Evolutionary conservation across 148 eudicot species (phyloP).

Genomic region (Vaccinium vitisidaea): DNA sequence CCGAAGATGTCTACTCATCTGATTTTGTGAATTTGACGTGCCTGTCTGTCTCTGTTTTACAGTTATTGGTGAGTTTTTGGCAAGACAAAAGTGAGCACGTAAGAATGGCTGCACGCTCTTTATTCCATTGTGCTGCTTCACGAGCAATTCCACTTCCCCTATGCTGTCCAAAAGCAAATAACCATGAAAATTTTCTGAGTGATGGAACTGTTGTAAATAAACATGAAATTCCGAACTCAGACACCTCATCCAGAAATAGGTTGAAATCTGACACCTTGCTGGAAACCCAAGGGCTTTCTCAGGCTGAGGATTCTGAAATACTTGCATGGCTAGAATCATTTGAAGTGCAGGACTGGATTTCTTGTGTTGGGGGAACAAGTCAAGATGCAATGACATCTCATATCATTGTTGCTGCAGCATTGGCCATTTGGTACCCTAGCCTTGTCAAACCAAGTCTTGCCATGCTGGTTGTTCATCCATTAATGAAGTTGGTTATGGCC

Average conservation of each 20-base stretch:
- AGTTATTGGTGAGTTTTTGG: conserved; percentile 97
- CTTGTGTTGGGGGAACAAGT: conserved; percentile 91
- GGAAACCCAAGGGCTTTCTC: conserved; percentile 30
- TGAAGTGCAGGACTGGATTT: conserved; percentile 92
- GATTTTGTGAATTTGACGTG: conserved; percentile 8
- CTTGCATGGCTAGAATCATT: conserved; percentile 81
- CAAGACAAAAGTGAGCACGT: conserved; percentile 93
- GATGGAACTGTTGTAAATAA: conserved; percentile 28
- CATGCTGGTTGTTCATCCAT: conserved; percentile 66
- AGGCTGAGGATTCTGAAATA: conserved; percentile 49
- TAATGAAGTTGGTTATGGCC: conserved; percentile 86
- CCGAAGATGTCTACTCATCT: neutral
- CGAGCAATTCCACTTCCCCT: conserved; percentile 84
- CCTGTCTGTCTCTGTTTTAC: conserved; percentile 24
- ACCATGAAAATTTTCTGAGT: conserved; percentile 20
- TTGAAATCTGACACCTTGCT: conserved; percentile 23
- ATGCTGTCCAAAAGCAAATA: conserved; percentile 39
- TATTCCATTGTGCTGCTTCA: conserved; percentile 98
- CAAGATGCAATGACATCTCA: conserved; percentile 98
- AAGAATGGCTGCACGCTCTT: conserved; percentile 88
- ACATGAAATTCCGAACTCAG: conserved; percentile 20
- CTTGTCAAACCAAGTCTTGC: conserved; percentile 81
- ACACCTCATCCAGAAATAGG: conserved; percentile 18
- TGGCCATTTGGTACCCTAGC: conserved; percentile 96
- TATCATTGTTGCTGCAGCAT: conserved; percentile 90